These are phyloP conservation scores for Leishmania martiniquensis DNA, from an alignment of 208 protist species.

Conservation along the genomic window DNA sequence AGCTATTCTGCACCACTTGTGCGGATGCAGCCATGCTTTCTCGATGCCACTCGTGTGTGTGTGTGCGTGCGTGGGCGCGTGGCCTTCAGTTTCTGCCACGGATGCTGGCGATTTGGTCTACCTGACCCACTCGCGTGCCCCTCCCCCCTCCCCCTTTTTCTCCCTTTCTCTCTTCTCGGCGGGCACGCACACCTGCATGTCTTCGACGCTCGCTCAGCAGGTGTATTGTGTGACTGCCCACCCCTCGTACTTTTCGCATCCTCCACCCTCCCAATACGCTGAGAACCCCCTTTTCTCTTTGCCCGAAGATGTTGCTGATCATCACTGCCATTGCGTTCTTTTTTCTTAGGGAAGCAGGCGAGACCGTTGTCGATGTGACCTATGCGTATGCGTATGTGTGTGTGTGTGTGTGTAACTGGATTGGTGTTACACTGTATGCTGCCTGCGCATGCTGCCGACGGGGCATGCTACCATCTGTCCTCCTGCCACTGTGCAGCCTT, in stretches of 20 bases:
- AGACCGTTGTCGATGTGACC: not conserved
- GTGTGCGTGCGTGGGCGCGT: not conserved
- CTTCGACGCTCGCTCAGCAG: not conserved
- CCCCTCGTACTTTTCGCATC: not conserved
- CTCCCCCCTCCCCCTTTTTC: not conserved
- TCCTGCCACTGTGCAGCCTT: not conserved
- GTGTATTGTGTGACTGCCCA: not conserved
- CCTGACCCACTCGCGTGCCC: not conserved
- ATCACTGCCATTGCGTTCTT: too few relatives aligned
- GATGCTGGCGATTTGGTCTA: too few relatives aligned
- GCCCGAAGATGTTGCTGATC: not conserved
- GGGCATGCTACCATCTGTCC: not conserved
- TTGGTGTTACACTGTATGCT: not conserved
- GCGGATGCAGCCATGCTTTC: not conserved
- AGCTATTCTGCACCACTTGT: not conserved
- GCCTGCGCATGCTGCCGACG: not conserved
- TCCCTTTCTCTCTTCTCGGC: not conserved
- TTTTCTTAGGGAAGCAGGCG: too few relatives aligned
- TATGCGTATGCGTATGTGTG: not conserved
- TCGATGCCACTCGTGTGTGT: not conserved
- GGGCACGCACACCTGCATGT: not conserved
- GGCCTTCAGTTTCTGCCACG: too few relatives aligned
- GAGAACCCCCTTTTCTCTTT: not conserved
- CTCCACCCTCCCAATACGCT: not conserved
- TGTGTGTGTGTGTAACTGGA: not conserved